Base-by-base conservation (phyloP, 306 rosid genomes). In the Ormosia emarginata region DNA sequence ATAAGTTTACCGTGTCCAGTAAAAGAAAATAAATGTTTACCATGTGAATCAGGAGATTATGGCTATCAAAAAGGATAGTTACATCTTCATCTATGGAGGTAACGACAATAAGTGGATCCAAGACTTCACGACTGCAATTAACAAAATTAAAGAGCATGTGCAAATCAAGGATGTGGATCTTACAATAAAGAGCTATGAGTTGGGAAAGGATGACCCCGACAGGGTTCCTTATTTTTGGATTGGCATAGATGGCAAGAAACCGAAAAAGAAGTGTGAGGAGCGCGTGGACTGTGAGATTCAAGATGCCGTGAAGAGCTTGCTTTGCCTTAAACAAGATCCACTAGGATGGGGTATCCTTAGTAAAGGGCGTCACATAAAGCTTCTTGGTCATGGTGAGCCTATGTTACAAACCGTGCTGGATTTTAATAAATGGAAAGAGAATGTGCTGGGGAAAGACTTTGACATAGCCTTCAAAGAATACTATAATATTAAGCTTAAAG, bases 11-110 rank as follows among this genome's bases (percentile, higher is more conserved):
- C 7, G 57, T 69, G 46, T 67, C 24, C 24, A 24, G 24, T 24
- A 24, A 24, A 24, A 24, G 24, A 24, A 24, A 24, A 24, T 24
- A 24, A 24, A 24, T 24, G 0, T 66, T 30, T 81, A 43, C 1
- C 7, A 67, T 69, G 46, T 67, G 78, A 67, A 15, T 59, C 39
- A 77, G 86, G 46, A 56, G 78, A 67, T 12, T 59, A 39, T 77
- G 86, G 75, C 2, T 1, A 11, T 37, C 12, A 77, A 46, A 8
- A 82, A 63, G 12, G 83, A 71, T 37, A 78, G 79, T 37, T 83
- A 83, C 63, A 71, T 78, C 1, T 83, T 83, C 86, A 78, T 83
- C 52, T 83, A 71, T 64, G 86, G 86, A 50, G 83, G 86, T 18
- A 14, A 29, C 43, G 86, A 83, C 79, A 71, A 46, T 11, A 78